Conservation (phyloP, 345 rosid species). For the Hibiscus tridactylites region DNA sequence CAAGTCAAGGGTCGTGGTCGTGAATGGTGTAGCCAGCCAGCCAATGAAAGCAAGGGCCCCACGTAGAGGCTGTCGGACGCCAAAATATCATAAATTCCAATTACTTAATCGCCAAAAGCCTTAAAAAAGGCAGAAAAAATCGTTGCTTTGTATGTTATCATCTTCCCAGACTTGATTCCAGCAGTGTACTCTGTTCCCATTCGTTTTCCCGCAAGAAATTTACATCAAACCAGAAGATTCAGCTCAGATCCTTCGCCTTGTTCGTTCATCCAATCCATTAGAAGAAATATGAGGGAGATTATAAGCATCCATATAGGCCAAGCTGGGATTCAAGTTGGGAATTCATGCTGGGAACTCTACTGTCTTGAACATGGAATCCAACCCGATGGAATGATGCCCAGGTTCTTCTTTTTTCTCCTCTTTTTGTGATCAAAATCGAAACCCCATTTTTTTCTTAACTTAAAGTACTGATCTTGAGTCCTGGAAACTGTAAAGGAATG, state of each 20-base stretch:
- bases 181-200: too few relatives aligned
- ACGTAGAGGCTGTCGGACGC: background rate
- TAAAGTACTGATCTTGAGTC: background rate
- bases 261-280: too few relatives aligned
- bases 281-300: conserved; percentile 43
- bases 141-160: too few relatives aligned
- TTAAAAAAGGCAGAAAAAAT: too few relatives aligned
- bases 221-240: too few relatives aligned
- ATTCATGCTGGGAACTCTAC: conserved; percentile 70
- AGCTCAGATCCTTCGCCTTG: too few relatives aligned
- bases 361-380: conserved; percentile 72
- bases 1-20: background rate
- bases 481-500: background rate
- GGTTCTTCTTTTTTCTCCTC: conserved; percentile 13
- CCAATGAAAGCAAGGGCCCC: background rate
- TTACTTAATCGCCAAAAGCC: background rate
- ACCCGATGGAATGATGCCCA: conserved; percentile 56
- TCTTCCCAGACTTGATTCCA: too few relatives aligned
- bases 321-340: conserved; percentile 74
- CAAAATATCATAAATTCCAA: background rate
- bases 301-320: conserved; percentile 67
- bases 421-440: background rate
- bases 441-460: background rate
- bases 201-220: too few relatives aligned
- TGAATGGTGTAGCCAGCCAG: background rate